A percentile compares a stretch with the other conserved stretches of the same genome.
Evolutionary conservation across 768 basidiomycete genomes (phyloP).

Genomic region (Leccinellum luteum): DNA sequence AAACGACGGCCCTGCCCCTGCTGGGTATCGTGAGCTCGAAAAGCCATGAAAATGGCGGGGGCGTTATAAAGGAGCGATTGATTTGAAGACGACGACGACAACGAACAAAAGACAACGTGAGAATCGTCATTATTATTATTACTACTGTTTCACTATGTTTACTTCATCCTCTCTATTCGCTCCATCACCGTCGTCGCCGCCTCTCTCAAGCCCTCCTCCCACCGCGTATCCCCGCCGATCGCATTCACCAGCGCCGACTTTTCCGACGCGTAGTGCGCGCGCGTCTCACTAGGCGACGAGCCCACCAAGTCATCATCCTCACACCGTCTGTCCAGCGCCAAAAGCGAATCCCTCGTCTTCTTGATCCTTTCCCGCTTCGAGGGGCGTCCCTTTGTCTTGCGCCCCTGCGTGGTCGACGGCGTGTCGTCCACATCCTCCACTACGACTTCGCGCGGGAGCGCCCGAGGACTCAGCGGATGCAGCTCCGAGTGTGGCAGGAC

Average conservation of each 20-base stretch:
- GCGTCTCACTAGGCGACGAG: slow-evolving; percentile 32
- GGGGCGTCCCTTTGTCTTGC: slow-evolving; percentile 63
- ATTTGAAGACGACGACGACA: slow-evolving; percentile 1
- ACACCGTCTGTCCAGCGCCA: slow-evolving; percentile 49
- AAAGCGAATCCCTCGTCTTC: slow-evolving; percentile 50
- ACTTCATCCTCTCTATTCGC: slow-evolving; percentile 42
- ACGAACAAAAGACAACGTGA: neutral
- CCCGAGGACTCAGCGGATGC: slow-evolving; percentile 56
- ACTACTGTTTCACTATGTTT: neutral
- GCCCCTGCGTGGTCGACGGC: slow-evolving; percentile 9
- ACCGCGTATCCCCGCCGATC: slow-evolving; percentile 29
- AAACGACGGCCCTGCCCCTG: slow-evolving; percentile 27
- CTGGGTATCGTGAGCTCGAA: slow-evolving; percentile 36
- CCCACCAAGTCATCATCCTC: slow-evolving; percentile 15
- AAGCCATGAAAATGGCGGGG: slow-evolving; percentile 21
- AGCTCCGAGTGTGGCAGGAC: slow-evolving; percentile 54
- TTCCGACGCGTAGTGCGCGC: slow-evolving; percentile 40
- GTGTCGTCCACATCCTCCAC: slow-evolving; percentile 34
- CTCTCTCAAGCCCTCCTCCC: slow-evolving; percentile 35
- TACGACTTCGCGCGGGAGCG: slow-evolving; percentile 67
- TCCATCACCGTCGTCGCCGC: slow-evolving; percentile 49
- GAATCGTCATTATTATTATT: too few relatives aligned
- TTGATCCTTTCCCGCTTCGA: slow-evolving; percentile 57
- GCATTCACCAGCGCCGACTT: slow-evolving; percentile 41
- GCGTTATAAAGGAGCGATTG: slow-evolving; percentile 21